phyloP scores from a whole-genome alignment of 768 basidiomycete species.

The Suillus subalutaceus region DNA sequence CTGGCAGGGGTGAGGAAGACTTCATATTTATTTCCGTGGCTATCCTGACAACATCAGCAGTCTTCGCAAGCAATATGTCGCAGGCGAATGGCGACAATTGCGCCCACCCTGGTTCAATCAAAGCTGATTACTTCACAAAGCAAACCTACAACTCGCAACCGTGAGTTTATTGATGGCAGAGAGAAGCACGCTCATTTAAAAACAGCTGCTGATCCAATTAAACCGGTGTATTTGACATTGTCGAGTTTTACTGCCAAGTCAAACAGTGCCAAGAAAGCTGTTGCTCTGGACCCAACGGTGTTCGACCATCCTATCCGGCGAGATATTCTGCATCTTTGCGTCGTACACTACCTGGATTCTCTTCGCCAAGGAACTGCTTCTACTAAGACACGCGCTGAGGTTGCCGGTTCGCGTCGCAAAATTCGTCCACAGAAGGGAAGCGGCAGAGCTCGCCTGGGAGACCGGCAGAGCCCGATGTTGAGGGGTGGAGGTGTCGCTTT shows the following conservation, averaged over 20 bases:
- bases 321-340: conserved; percentile 92
- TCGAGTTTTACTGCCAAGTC: conserved; percentile 54
- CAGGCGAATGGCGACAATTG: conserved; percentile 15
- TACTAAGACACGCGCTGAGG: conserved; percentile 91
- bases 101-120: conserved; percentile 12
- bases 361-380: conserved; percentile 91
- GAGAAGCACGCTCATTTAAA: conserved; percentile 13
- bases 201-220: conserved; percentile 40
- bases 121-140: conserved; percentile 3
- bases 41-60: background rate
- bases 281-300: conserved; percentile 75
- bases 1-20: conserved; percentile 17
- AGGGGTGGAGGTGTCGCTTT: conserved; percentile 93
- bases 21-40: background rate
- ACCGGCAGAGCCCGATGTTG: conserved; percentile 83
- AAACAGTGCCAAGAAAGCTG: conserved; percentile 48
- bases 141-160: conserved; percentile 16
- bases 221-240: conserved; percentile 64
- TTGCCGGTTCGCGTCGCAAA: conserved; percentile 87
- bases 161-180: conserved; percentile 18
- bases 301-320: conserved; percentile 88
- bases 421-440: conserved; percentile 91
- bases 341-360: conserved; percentile 84
- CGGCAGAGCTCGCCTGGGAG: conserved; percentile 88
- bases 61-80: conserved; percentile 12